Evolutionary conservation across 768 basidiomycete genomes (phyloP), one percentile per base, ranked within the genome.

Genomic region (Grammothele lineata): DNA sequence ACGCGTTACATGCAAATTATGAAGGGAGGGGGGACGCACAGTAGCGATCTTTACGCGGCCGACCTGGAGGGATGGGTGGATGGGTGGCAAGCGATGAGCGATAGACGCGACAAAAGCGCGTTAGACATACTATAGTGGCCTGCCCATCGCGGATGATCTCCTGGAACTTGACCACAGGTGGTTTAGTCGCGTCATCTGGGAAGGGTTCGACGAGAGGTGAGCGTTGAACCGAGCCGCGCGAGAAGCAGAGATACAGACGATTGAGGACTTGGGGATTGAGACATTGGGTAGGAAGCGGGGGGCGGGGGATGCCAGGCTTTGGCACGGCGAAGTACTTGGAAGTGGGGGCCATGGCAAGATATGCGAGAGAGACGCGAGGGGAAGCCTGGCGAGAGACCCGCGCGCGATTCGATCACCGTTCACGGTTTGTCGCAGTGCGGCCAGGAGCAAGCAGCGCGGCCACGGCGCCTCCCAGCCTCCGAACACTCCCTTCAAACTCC

Each of bases 11-110:
- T 32, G 37, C 39, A 27, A 43, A 18, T n/a, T 23, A 42, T 34
- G 50, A 40, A 39, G 15, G 57, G 26, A 15, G 40, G 32, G 11
- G 41, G 8, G 43, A 68, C 79, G 60, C 72, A 91, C 91, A 48
- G 89, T 93, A 21, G 85, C 84, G 50, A 96, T 87, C 71, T 96
- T 96, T 66, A 94, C 72, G 50, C 92, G 72, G 5, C 90, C 92
- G 43, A 95, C 85, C 87, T 91, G 60, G 5, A 39, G 30, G n/a
- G 32, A 36, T n/a, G n/a, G n/a, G n/a, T n/a, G n/a, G n/a, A n/a
- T n/a, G n/a, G n/a, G n/a, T n/a, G n/a, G n/a, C n/a, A n/a, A n/a
- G 35, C 40, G 23, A 51, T 63, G 33, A 61, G 55, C 48, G 44
- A 24, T 48, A 47, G 24, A 24, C 40, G 44, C 34, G 22, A 37